These are phyloP conservation scores for Neopestalotiopsis rosae DNA, from an alignment of 2,329 filamentous ascomycete genomes.

Conservation along the genomic window DNA sequence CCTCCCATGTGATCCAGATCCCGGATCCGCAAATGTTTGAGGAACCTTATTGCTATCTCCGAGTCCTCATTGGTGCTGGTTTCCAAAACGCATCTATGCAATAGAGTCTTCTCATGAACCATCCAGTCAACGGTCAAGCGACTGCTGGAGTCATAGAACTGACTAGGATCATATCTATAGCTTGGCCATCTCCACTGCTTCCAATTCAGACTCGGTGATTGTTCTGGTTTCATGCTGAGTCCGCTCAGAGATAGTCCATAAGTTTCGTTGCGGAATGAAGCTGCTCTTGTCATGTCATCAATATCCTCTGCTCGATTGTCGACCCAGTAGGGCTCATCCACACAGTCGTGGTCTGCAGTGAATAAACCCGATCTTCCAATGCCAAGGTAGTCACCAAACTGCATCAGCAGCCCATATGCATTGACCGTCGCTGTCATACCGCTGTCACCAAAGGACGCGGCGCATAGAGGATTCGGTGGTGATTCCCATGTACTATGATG, in stretches of 20 bases:
- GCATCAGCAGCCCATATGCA: conserved; percentile 19
- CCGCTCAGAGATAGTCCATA: background rate
- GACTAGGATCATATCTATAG: background rate
- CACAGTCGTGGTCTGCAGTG: conserved; percentile 17
- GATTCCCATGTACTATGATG: background rate
- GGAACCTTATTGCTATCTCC: background rate
- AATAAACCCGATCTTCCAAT: conserved; percentile 15
- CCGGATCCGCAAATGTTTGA: conserved; percentile 15
- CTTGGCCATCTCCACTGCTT: conserved; percentile 7
- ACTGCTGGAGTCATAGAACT: background rate
- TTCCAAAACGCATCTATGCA: conserved; percentile 16
- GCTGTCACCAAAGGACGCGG: conserved; percentile 16
- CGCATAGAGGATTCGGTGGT: background rate
- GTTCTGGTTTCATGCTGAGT: background rate
- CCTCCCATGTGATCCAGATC: conserved; percentile 17
- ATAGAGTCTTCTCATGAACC: conserved; percentile 14
- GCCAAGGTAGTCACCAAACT: conserved; percentile 19
- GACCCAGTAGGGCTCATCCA: background rate
- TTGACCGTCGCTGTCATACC: conserved; percentile 22
- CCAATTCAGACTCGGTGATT: background rate
- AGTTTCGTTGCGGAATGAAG: background rate
- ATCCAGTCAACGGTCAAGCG: conserved; percentile 20
- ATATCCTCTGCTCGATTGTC: background rate
- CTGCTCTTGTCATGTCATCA: background rate
- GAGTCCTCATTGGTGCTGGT: background rate